Evolutionary conservation across 2,329 filamentous ascomycete genomes (phyloP).

Genomic region (Diaporthe citrichinensis): DNA sequence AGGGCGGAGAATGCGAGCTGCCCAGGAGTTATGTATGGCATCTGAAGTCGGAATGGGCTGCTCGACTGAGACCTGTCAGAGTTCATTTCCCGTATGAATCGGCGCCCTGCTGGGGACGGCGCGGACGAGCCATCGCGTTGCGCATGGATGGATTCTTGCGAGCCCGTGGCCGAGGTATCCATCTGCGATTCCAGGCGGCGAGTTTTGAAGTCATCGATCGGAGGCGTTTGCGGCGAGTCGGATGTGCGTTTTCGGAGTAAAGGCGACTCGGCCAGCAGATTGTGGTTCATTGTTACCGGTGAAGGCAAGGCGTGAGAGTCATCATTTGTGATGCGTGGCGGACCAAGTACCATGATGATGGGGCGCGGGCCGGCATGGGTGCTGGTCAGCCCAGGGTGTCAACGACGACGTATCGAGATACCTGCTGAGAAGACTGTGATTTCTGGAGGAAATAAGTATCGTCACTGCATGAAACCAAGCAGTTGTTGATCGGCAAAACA

Average conservation of each 20-base stretch:
- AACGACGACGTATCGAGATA: neutral
- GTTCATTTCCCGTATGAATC: constrained; percentile 41
- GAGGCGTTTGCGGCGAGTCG: constrained; percentile 13
- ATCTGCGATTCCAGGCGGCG: constrained; percentile 7
- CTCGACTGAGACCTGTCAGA: constrained; percentile 36
- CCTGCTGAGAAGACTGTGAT: neutral
- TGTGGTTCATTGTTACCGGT: constrained; percentile 28
- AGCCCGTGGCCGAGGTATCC: neutral
- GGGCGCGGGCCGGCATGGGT: constrained; percentile 32
- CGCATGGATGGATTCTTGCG: neutral
- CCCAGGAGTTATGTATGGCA: constrained; percentile 63
- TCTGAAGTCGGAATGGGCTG: constrained; percentile 55
- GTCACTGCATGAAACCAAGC: neutral
- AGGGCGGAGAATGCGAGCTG: constrained; percentile 77
- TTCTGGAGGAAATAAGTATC: neutral
- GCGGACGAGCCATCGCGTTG: constrained; percentile 4
- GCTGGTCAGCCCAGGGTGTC: neutral
- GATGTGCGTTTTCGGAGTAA: constrained; percentile 1
- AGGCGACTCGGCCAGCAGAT: constrained; percentile 15
- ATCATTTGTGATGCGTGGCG: constrained; percentile 29
- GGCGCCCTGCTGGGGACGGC: constrained; percentile 31
- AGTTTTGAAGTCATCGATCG: neutral
- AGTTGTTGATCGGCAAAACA: neutral
- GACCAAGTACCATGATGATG: constrained; percentile 35
- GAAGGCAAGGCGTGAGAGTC: constrained; percentile 20